phyloP scores from a whole-genome alignment of 2,329 filamentous ascomycete genomes.

The Phyllosticta citribraziliensis region DNA sequence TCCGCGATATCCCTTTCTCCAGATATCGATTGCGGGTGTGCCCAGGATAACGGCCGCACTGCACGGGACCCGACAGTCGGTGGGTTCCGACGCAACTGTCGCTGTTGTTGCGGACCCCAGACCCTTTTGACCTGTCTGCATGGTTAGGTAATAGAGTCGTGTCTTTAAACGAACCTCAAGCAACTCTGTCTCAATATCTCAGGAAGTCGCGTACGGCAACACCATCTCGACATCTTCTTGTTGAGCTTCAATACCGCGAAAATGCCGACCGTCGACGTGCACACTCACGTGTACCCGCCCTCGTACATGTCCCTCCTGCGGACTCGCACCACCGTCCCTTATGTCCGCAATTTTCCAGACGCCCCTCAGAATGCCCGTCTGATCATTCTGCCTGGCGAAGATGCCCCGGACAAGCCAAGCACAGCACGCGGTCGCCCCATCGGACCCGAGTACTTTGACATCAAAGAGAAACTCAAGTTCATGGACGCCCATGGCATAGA shows the following conservation, averaged over 20 bases:
- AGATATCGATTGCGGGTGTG: not conserved
- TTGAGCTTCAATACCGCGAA: not conserved
- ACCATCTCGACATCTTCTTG: not conserved
- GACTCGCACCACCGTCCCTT: conserved; percentile 52
- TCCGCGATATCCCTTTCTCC: too few relatives aligned
- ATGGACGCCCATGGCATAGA: conserved; percentile 79
- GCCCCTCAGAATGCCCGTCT: conserved; percentile 49
- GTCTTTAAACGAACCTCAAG: not conserved
- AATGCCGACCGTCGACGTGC: conserved; percentile 47
- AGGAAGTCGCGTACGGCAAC: not conserved
- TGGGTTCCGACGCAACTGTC: not conserved
- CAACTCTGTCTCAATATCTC: not conserved
- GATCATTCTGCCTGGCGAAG: conserved; percentile 53
- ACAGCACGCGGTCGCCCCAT: conserved; percentile 67
- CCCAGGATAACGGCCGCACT: not conserved
- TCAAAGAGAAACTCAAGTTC: conserved; percentile 70
- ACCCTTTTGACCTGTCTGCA: not conserved
- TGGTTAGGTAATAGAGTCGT: not conserved
- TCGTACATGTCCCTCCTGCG: conserved; percentile 50
- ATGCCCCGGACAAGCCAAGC: conserved; percentile 41
- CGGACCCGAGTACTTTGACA: conserved; percentile 72
- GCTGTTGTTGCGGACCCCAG: not conserved
- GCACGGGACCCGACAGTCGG: not conserved
- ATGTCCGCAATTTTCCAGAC: conserved; percentile 56
- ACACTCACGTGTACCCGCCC: conserved; percentile 55